Evolutionary conservation across 2,329 filamentous ascomycete genomes (phyloP).

Genomic region (Cytospora chrysosperma): DNA sequence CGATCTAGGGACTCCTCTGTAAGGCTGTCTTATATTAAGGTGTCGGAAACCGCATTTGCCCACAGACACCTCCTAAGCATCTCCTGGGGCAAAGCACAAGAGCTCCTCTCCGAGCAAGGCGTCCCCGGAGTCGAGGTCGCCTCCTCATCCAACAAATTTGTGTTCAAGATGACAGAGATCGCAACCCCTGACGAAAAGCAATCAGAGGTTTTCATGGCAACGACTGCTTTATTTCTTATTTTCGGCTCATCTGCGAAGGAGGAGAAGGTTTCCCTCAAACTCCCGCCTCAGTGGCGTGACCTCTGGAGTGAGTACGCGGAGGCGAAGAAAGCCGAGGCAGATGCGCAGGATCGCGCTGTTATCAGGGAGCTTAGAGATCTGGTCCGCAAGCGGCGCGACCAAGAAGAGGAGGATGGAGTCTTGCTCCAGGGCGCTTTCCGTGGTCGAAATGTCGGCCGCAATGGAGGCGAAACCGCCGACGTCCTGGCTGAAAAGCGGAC

Average conservation of each 20-base stretch:
- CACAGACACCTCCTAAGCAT: slow-evolving; percentile 75
- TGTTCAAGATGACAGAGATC: slow-evolving; percentile 71
- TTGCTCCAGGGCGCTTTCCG: slow-evolving; percentile 76
- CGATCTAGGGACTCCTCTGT: slow-evolving; percentile 72
- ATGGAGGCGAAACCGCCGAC: slow-evolving; percentile 48
- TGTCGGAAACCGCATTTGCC: slow-evolving; percentile 73
- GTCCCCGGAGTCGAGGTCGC: slow-evolving; percentile 45
- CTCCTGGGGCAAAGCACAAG: slow-evolving; percentile 75
- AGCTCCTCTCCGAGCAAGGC: slow-evolving; percentile 38
- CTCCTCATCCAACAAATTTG: slow-evolving; percentile 52
- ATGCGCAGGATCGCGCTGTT: slow-evolving; percentile 66
- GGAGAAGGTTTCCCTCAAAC: slow-evolving; percentile 76
- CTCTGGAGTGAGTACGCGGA: slow-evolving; percentile 79
- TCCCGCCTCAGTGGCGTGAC: slow-evolving; percentile 80
- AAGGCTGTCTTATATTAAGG: slow-evolving; percentile 63
- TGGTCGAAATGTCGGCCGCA: slow-evolving; percentile 51
- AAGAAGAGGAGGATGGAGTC: slow-evolving; percentile 71
- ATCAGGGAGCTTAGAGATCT: slow-evolving; percentile 69
- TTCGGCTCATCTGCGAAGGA: slow-evolving; percentile 79
- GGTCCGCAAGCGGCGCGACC: slow-evolving; percentile 66
- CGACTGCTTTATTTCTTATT: slow-evolving; percentile 75
- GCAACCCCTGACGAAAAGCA: slow-evolving; percentile 75
- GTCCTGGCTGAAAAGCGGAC: slow-evolving; percentile 45
- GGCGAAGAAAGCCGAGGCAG: slow-evolving; percentile 66
- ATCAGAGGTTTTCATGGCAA: slow-evolving; percentile 84